Percentiles rank a stretch among this genome's conserved stretches.
phyloP scores from a whole-genome alignment of 2,329 filamentous ascomycete species.

The Pseudohalonectria lignicola region DNA sequence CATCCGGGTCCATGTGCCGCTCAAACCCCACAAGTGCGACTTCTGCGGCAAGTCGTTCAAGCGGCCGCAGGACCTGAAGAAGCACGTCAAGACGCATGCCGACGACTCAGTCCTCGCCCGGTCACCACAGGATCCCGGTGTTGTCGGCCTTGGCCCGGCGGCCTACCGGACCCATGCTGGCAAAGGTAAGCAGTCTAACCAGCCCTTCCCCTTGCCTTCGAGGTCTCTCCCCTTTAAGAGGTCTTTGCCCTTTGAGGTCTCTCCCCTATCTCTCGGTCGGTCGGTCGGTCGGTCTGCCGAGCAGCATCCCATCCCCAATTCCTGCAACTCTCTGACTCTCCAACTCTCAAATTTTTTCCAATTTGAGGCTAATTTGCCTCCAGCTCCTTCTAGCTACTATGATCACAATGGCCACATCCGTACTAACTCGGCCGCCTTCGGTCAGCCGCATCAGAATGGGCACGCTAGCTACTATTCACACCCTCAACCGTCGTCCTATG shows the following conservation, averaged over 20 bases:
- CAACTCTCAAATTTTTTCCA: slow-evolving; percentile 8
- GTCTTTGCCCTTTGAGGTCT: no score
- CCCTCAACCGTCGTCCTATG: slow-evolving; percentile 47
- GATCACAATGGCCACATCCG: slow-evolving; percentile 56
- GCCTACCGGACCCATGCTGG: slow-evolving; percentile 41
- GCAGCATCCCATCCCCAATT: not conserved
- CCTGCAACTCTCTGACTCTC: slow-evolving; percentile 1
- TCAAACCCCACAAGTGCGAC: slow-evolving; percentile 98
- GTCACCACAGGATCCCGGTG: slow-evolving; percentile 32
- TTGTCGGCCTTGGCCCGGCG: slow-evolving; percentile 29
- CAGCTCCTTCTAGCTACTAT: slow-evolving; percentile 49
- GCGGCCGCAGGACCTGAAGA: slow-evolving; percentile 96
- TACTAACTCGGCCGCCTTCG: slow-evolving; percentile 40
- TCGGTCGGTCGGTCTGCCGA: not conserved
- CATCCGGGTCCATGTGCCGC: slow-evolving; percentile 94
- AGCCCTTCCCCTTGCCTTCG: not conserved
- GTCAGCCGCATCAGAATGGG: slow-evolving; percentile 41
- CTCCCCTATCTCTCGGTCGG: not conserved
- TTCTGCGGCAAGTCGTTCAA: slow-evolving; percentile 99
- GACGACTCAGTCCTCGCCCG: slow-evolving; percentile 73
- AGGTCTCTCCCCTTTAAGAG: not conserved
- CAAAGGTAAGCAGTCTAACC: slow-evolving; percentile 34
- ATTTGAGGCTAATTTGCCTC: slow-evolving; percentile 29
- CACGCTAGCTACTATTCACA: slow-evolving; percentile 51
- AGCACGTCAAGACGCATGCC: slow-evolving; percentile 98